A percentile compares a stretch with the other conserved stretches of the same genome.
Conservation (phyloP, 768 basidiomycete species). For the Chalciporus sphaerocephalus region DNA sequence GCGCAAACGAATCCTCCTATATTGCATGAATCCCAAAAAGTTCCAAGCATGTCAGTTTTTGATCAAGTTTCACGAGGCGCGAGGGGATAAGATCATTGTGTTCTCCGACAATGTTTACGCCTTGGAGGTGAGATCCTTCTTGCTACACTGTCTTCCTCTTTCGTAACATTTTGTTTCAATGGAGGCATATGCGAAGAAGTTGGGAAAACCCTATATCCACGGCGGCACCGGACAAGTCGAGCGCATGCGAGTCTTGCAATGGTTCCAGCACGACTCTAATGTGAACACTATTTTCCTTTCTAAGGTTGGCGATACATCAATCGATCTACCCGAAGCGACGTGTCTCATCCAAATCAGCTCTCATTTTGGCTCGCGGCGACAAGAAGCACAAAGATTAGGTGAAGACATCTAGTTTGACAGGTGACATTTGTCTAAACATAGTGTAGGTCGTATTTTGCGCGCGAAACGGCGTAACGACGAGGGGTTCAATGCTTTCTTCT, state of each 20-base stretch:
- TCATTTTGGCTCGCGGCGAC: constrained; percentile 95
- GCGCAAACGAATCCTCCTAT: constrained; percentile 90
- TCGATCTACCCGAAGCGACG: constrained; percentile 97
- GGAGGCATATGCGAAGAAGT: constrained; percentile 88
- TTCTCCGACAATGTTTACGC: constrained; percentile 99
- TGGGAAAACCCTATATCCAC: constrained; percentile 93
- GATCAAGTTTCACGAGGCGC: constrained; percentile 95
- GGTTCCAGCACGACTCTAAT: constrained; percentile 92
- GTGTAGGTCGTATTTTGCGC: constrained; percentile 84
- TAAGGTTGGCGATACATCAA: constrained; percentile 98
- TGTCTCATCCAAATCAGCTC: constrained; percentile 99
- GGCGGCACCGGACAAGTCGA: constrained; percentile 94
- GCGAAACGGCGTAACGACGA: constrained; percentile 98
- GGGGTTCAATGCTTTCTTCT: constrained; percentile 99
- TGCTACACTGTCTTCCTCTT: background rate
- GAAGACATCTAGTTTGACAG: constrained; percentile 23
- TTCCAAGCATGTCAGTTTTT: constrained; percentile 99
- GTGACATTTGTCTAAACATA: constrained; percentile 11
- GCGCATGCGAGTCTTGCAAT: constrained; percentile 89
- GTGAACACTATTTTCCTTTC: constrained; percentile 99
- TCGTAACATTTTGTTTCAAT: constrained; percentile 1
- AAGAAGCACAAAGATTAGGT: constrained; percentile 97
- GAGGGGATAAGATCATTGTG: constrained; percentile 98
- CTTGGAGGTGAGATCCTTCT: constrained; percentile 63
- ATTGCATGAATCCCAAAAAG: constrained; percentile 99